Base-by-base conservation (phyloP, 2,329 filamentous ascomycete species). In the Colletotrichum salicis region DNA sequence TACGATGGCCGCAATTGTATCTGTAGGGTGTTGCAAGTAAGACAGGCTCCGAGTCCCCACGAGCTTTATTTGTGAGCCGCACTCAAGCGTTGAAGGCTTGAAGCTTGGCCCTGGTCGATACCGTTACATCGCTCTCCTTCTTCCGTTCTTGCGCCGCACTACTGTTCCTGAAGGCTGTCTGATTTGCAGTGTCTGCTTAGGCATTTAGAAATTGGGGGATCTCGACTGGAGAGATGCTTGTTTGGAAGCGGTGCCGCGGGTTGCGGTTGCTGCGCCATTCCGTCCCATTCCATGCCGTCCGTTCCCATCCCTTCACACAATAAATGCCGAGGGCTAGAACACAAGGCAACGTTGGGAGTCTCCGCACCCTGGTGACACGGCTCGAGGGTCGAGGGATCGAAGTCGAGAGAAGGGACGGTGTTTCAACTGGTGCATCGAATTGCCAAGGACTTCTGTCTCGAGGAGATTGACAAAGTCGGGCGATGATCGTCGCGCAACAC, bases 391-490 rank as follows among this genome's bases (percentile, higher is more conserved):
- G 45, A 59, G 33, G 33, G 19, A 35, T 11, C 58, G 33, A 11
- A 41, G 56, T 27, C 24, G 31, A 57, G 37, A 58, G 35, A 54
- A 57, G 52, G 48, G 58, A 56, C 35, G 54, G 70, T 51, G 70
- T 72, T 72, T 72, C 70, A 69, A 72, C 70, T 64, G 27, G 48
- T 60, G 70, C 70, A 60, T 64, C 70, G 59, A 56, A 72, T 55
- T 64, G 65, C 65, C 70, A 61, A 72, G 70, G 66, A 24, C 55
- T 12, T 37, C 31, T 45, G 70, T 71, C 59, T 64, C 60, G 70
- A 70, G 57, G 48, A 70, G 45, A 64, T 72, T 57, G 64, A 56
- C 65, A 60, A 56, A 54, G 29, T 56, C 37, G 60, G 55, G 59
- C 27, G 59, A 64, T 70, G 60, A 61, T 70, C 22, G 60, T 60